Conservation (phyloP, 306 rosid species). For the Cicer chorassanicum region DNA sequence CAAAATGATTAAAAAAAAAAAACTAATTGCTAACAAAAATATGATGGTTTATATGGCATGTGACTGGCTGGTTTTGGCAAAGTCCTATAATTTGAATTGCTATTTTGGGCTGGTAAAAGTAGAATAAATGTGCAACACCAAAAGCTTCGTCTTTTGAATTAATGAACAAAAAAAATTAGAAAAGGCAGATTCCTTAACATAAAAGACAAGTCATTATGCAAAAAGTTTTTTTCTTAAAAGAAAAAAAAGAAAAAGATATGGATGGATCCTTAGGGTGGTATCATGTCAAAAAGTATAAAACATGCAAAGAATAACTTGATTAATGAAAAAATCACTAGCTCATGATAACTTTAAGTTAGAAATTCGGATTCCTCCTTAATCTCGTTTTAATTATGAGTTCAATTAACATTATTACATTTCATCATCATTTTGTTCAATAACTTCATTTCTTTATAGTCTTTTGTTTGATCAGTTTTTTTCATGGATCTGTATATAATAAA, state of each 20-base stretch:
- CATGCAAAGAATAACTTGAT: slow-evolving; percentile 43
- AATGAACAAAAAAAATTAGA: neutral
- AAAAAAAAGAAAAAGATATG: slow-evolving; percentile 4
- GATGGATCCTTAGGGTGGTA: slow-evolving; percentile 2
- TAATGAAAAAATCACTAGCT: slow-evolving; percentile 4
- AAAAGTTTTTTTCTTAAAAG: neutral
- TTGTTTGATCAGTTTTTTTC: too few relatives aligned
- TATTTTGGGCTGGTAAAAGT: neutral
- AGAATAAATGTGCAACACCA: neutral
- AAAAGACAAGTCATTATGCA: slow-evolving; percentile 14
- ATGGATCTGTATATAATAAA: too few relatives aligned
- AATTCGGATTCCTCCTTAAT: slow-evolving; percentile 29
- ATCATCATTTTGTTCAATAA: neutral
- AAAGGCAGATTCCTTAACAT: slow-evolving; percentile 32
- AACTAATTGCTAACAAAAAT: neutral
- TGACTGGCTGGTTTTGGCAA: neutral
- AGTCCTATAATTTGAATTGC: neutral
- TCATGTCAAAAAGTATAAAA: slow-evolving; percentile 25
- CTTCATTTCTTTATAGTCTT: slow-evolving; percentile 8
- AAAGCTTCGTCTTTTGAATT: slow-evolving; percentile 6
- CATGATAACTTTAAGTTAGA: slow-evolving; percentile 12
- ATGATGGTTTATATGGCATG: neutral
- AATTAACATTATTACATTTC: neutral
- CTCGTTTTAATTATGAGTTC: neutral
- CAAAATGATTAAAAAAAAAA: neutral